Conservation (phyloP, 768 basidiomycete genomes). For the Mycena galopus region DNA sequence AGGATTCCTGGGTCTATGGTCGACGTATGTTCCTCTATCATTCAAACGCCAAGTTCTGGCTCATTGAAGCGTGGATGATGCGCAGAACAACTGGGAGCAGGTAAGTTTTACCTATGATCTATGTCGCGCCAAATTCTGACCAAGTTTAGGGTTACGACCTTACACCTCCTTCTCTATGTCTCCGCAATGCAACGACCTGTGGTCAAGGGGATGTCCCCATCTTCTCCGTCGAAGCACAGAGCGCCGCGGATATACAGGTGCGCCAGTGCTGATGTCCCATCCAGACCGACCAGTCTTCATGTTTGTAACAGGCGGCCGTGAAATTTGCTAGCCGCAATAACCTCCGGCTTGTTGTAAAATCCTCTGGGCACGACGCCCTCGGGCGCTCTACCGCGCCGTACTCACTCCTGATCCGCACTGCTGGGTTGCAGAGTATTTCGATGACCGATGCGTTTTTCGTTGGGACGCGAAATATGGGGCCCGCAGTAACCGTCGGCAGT, state of each 20-base stretch:
- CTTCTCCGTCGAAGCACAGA: conserved; percentile 46
- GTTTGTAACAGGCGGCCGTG: conserved; percentile 42
- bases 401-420: conserved; percentile 49
- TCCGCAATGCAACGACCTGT: conserved; percentile 40
- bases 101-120: background rate
- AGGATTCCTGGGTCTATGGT: background rate
- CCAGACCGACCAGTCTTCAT: background rate
- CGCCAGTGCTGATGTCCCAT: background rate
- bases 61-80: background rate
- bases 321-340: background rate
- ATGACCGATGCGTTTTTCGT: conserved; percentile 39
- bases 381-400: conserved; percentile 51
- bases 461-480: conserved; percentile 38
- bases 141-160: conserved; percentile 42
- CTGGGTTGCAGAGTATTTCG: conserved; percentile 43
- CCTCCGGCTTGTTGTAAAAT: conserved; percentile 41
- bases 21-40: background rate
- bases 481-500: conserved; percentile 45
- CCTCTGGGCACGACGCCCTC: conserved; percentile 50
- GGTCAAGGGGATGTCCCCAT: conserved; percentile 49
- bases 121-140: background rate
- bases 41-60: background rate
- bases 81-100: background rate
- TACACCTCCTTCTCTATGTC: conserved; percentile 42
- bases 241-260: conserved; percentile 46